Evolutionary conservation across 176 grass and related monocot genomes (phyloP).

Genomic region (Juncus inflexus): DNA sequence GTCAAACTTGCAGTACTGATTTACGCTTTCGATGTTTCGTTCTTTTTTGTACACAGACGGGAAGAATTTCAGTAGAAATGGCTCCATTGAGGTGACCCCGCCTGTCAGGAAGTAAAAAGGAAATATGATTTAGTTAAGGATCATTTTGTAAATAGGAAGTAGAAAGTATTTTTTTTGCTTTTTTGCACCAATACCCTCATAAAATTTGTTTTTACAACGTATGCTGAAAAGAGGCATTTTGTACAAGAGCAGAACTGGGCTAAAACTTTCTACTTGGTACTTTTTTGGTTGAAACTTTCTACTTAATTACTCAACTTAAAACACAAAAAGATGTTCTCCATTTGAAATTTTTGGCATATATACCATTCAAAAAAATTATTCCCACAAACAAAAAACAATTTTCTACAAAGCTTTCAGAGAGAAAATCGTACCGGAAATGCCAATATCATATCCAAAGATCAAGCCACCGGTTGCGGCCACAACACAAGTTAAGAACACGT

Average conservation of each 20-base stretch:
- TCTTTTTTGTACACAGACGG: conserved; percentile 70
- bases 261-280: too few relatives aligned
- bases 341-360: not conserved
- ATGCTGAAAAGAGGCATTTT: too few relatives aligned
- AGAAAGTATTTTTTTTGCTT: not conserved
- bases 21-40: conserved; percentile 38
- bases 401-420: not conserved
- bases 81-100: conserved; percentile 84
- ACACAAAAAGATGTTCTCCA: not conserved
- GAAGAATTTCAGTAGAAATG: conserved; percentile 78
- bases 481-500: conserved; percentile 78
- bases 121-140: conserved; percentile 2
- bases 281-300: too few relatives aligned
- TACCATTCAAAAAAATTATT: not conserved
- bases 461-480: conserved; percentile 91
- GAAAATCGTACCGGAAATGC: conserved; percentile 64
- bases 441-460: conserved; percentile 95
- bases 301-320: too few relatives aligned
- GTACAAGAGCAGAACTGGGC: too few relatives aligned
- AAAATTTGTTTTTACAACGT: too few relatives aligned
- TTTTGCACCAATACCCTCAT: not conserved
- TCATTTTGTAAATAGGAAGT: not conserved
- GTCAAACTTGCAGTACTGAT: conserved; percentile 99
- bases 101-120: conserved; percentile 34
- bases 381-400: not conserved